Evolutionary conservation across 2,329 filamentous ascomycete genomes (phyloP), one percentile per base, ranked within the genome.

Genomic region (Botrytis deweyae): DNA sequence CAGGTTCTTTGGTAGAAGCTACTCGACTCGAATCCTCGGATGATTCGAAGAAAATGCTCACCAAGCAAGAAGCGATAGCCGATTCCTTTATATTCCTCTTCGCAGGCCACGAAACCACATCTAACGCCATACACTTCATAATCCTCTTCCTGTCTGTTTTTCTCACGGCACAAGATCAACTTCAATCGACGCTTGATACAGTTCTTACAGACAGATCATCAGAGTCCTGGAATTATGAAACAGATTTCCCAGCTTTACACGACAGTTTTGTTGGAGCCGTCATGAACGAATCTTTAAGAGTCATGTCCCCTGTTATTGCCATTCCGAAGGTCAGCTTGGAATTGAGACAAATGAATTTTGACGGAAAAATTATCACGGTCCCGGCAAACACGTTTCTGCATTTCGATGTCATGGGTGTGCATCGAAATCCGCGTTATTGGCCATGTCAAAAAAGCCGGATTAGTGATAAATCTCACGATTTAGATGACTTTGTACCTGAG

Each of bases 91-190:
- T 91, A 77, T 88, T 90, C 82, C 85, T 88, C 75, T 85, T 95
- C 1, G 93, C 93, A 0, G 93, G 93, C 20, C 92, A 95, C 81
- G 93, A 96, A 82, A 95, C 93, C 1, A 92, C 92, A 3, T 92
- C 92, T 66, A 93, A 93, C 81, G 87, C 88, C 4, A 85, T 94
- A 61, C 91, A 95, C 82, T 94, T 93, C 80, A 86, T 89, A 2
- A 82, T 94, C 10, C 80, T 93, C 59, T 86, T 89, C 77, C 87
- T 95, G 6, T 92, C 92, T 22, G 87, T 89, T 78, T 87, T 91
- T 77, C 88, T 89, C 8, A 82, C 84, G 0, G 87, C 87, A 1
- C 93, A 95, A 79, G 86, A 88, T 33, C 85, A 85, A 9, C 82
- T 95, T 4, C 93, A 95, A 77, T 83, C 85, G 62, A 92, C 94